These are phyloP conservation scores for Chloris gayana DNA, from an alignment of 176 grass and related monocot genomes.

Conservation along the genomic window DNA sequence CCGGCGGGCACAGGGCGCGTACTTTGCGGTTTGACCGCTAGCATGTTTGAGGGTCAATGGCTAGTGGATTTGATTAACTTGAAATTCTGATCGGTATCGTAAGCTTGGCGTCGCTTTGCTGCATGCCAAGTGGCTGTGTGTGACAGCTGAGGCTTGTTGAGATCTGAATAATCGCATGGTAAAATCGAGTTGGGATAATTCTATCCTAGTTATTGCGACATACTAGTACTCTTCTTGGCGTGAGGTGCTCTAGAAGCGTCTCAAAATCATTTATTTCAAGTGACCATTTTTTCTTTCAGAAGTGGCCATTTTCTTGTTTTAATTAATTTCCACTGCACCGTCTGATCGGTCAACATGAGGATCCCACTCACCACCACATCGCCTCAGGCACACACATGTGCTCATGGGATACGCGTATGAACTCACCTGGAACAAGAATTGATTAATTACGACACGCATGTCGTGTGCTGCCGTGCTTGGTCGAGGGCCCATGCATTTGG, in stretches of 20 bases:
- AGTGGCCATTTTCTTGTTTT: not conserved
- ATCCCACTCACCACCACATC: conserved; percentile 40
- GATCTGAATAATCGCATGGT: not conserved
- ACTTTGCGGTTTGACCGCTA: conserved; percentile 1
- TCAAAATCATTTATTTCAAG: conserved; percentile 7
- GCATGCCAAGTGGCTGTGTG: not conserved
- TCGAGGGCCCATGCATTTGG: conserved; percentile 9
- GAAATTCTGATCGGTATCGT: not conserved
- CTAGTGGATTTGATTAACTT: not conserved
- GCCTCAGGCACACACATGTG: conserved; percentile 30
- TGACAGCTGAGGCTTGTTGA: too few species aligned
- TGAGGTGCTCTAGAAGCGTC: not conserved
- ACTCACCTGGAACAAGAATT: conserved; percentile 29
- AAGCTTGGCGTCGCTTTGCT: not conserved
- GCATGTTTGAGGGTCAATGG: not conserved
- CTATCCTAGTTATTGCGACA: not conserved
- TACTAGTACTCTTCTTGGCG: conserved; percentile 11
- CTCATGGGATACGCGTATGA: conserved; percentile 44
- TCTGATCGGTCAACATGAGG: conserved; percentile 32
- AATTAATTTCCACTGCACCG: not conserved
- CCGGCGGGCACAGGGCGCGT: not conserved
- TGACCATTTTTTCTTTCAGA: not conserved
- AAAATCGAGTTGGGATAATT: not conserved
- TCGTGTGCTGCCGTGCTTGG: not conserved
- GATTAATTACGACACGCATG: not conserved